phyloP scores from a whole-genome alignment of 352 stramenopile genomes.

The Phytopythium montanum region DNA sequence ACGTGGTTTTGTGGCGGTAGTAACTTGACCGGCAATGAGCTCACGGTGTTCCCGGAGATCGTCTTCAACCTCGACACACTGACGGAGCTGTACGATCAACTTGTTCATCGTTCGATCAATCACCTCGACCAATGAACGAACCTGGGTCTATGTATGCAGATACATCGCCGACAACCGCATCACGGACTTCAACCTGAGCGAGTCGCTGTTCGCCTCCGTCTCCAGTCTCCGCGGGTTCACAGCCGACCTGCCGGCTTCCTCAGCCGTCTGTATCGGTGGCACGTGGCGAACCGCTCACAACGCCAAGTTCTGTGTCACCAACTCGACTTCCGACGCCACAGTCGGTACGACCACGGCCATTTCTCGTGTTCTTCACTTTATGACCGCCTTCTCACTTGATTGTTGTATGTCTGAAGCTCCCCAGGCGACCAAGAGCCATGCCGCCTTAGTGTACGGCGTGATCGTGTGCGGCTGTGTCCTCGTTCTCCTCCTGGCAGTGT shows the following conservation, averaged over 20 bases:
- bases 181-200: slow-evolving; percentile 34
- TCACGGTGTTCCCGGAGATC: slow-evolving; percentile 21
- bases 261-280: slow-evolving; percentile 15
- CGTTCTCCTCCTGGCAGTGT: background rate
- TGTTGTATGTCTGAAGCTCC: no score
- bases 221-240: slow-evolving; percentile 18
- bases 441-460: no score
- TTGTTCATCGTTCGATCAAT: no score
- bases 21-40: slow-evolving; percentile 31
- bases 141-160: slow-evolving; percentile 1
- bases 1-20: slow-evolving; percentile 5
- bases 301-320: slow-evolving; percentile 26
- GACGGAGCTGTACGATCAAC: slow-evolving; percentile 24
- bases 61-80: slow-evolving; percentile 30
- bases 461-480: no score
- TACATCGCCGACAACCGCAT: slow-evolving; percentile 30
- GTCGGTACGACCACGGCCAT: slow-evolving; percentile 2
- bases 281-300: slow-evolving; percentile 26
- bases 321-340: background rate
- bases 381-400: no score
- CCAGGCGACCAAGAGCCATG: no score
- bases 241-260: slow-evolving; percentile 16
- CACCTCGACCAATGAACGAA: background rate
- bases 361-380: slow-evolving; percentile 43
- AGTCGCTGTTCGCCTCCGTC: slow-evolving; percentile 21